Conservation (phyloP, 208 protist species). For the Angomonas ambiguus region DNA sequence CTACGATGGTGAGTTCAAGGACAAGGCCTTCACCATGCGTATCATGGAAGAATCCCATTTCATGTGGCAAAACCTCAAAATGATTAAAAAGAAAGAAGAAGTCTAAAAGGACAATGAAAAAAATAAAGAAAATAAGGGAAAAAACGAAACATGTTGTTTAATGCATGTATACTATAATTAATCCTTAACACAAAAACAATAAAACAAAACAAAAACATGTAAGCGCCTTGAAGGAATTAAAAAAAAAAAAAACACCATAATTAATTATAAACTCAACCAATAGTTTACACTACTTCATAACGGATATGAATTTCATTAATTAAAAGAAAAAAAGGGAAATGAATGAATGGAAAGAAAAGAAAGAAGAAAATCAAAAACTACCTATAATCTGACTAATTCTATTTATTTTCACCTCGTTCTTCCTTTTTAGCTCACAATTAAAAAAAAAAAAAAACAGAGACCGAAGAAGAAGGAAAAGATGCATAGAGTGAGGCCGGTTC, state of each 20-base stretch:
- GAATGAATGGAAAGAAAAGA: background rate
- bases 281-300: no score
- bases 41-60: slow-evolving; percentile 88
- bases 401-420: slow-evolving; percentile 18
- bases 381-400: no score
- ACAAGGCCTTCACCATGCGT: slow-evolving; percentile 82
- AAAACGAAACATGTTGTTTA: no score
- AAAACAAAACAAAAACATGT: no score
- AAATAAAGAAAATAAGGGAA: slow-evolving; percentile 6
- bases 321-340: background rate
- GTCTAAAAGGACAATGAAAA: slow-evolving; percentile 33
- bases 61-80: slow-evolving; percentile 90
- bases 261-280: no score
- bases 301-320: no score
- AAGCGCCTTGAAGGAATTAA: no score
- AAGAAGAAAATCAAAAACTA: no score
- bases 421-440: background rate
- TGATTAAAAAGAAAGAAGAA: slow-evolving; percentile 78
- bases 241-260: background rate
- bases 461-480: no score
- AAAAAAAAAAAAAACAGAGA: slow-evolving; percentile 5
- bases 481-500: no score
- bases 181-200: background rate
- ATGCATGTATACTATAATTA: background rate
- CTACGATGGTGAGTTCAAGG: slow-evolving; percentile 87